Evolutionary conservation across 345 rosid genomes (phyloP), one percentile per base, ranked within the genome.

Genomic region (Boechera divaricarpa): DNA sequence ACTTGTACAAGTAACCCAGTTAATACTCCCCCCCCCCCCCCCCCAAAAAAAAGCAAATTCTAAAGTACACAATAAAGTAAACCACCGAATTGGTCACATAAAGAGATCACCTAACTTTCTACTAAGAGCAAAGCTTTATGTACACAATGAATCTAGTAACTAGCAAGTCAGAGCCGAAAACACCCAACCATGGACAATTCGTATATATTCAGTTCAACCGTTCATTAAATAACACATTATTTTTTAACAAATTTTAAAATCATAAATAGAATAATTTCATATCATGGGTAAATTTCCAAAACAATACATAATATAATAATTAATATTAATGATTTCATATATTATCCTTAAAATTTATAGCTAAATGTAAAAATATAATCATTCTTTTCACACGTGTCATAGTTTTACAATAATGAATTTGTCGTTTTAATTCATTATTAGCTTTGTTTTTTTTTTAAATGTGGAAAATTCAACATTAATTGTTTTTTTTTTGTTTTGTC

Each of bases 41-140:
- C 21, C 21, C 1, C 21, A 21, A 21, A 7, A 56, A 56, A 56
- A 31, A 3, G n/a, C 33, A 26, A 56, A 31, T 31, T 29, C 38
- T 3, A 2, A 7, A 31, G 39, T 57, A 7, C 3, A 10, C 21
- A 31, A 56, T 6, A 31, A 32, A 32, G 39, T 31, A 58, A 58
- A n/a, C 26, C 13, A 58, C 52, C 67, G 16, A 58, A 75, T 28
- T 65, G 24, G 58, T 47, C 59, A 57, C 8, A 66, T 8, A 74
- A 57, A 57, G 59, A 58, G 49, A 75, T 57, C 41, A 75, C 73
- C 59, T 48, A 75, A 67, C 67, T 67, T 67, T 35, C 67, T 57
- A 67, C 67, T 28, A 47, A 57, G 42, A 57, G 21, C 10, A 15
- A 57, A 52, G 49, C n/a, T 15, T 51, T 67, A 36, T 52, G 31